These are phyloP conservation scores for Rhodosporidiobolus odoratus DNA, from an alignment of 768 basidiomycete species.

Conservation along the genomic window DNA sequence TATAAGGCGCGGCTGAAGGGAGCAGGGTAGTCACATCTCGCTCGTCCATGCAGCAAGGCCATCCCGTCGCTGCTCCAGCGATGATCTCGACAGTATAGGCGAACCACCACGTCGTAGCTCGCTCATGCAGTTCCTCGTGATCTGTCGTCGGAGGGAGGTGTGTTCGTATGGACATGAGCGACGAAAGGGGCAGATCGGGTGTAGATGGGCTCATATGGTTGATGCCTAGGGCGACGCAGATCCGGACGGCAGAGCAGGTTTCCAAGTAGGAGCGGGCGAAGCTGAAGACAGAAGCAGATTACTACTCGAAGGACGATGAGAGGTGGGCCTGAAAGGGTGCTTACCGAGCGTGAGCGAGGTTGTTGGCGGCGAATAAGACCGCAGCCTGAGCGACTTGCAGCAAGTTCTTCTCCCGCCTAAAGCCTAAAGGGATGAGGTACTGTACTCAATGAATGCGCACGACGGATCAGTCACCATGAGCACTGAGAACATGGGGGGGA, in stretches of 20 bases:
- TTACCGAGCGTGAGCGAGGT: not conserved
- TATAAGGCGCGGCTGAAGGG: not conserved
- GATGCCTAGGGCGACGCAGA: slow-evolving; percentile 9
- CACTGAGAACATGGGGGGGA: not conserved
- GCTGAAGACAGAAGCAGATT: not conserved
- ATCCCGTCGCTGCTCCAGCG: not conserved
- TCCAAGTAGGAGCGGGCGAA: slow-evolving; percentile 9
- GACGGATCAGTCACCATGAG: no score
- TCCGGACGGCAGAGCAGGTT: not conserved
- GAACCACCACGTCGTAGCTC: not conserved
- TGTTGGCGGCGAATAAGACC: not conserved
- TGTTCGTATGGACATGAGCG: not conserved
- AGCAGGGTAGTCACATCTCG: slow-evolving; percentile 7
- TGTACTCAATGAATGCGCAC: not conserved
- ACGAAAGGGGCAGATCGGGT: not conserved
- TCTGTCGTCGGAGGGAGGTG: not conserved
- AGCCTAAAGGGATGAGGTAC: not conserved
- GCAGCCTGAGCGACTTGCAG: slow-evolving; percentile 15
- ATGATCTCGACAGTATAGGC: not conserved
- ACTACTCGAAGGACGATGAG: no score
- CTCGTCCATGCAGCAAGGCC: slow-evolving; percentile 8
- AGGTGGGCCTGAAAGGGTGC: not conserved
- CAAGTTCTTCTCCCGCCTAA: not conserved
- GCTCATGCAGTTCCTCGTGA: not conserved
- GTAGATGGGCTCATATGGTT: not conserved